Evolutionary conservation across 352 stramenopile genomes (phyloP).

Genomic region (Globisporangium canariense): DNA sequence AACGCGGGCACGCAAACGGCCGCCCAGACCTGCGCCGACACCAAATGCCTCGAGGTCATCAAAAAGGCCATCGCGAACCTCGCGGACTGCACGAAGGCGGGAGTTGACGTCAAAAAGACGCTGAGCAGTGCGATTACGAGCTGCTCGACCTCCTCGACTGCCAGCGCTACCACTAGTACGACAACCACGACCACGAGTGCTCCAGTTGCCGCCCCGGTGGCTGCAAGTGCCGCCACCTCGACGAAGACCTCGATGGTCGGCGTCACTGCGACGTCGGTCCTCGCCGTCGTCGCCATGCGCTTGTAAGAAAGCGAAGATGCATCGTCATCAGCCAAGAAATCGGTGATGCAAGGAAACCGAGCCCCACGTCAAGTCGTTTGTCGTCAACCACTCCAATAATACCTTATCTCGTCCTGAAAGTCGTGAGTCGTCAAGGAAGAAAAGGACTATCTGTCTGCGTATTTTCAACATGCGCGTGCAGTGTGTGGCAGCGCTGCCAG

Average conservation of each 20-base stretch:
- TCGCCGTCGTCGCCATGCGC: background rate
- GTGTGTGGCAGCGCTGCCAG: too few species aligned
- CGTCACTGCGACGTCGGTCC: background rate
- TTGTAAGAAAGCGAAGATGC: background rate
- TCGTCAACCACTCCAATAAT: too few species aligned
- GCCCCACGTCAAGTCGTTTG: too few species aligned
- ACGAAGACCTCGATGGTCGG: background rate
- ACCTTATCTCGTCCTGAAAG: too few species aligned
- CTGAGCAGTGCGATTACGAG: background rate
- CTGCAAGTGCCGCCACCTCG: background rate
- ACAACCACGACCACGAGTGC: background rate
- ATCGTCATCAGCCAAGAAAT: too few species aligned
- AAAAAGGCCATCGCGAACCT: background rate
- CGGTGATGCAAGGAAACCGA: too few species aligned
- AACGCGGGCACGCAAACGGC: background rate
- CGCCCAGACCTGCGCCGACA: background rate
- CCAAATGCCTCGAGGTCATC: background rate
- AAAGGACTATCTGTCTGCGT: too few species aligned
- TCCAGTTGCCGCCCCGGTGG: background rate
- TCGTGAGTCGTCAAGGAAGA: too few species aligned
- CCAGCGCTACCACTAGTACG: background rate
- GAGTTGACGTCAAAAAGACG: background rate
- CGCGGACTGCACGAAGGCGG: background rate
- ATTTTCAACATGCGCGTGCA: too few species aligned
- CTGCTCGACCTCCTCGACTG: background rate